Evolutionary conservation across 331 rosid species (phyloP).

Genomic region (Stylosanthes scabra): DNA sequence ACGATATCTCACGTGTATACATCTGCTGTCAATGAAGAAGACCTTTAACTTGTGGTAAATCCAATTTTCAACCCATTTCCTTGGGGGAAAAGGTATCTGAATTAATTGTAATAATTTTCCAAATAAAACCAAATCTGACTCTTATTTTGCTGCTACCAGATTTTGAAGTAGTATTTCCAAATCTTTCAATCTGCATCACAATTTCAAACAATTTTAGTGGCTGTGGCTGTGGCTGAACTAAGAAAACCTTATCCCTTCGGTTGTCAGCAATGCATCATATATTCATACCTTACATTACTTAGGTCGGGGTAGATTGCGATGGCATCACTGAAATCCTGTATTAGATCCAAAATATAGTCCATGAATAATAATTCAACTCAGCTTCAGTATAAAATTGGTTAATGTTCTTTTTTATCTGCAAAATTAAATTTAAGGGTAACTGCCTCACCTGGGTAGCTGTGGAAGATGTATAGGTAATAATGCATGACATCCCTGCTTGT

Average conservation of each 20-base stretch:
- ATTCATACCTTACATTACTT: slow-evolving; percentile 81
- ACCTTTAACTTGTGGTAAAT: slow-evolving; percentile 31
- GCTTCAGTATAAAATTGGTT: slow-evolving; percentile 5
- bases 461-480: slow-evolving; percentile 83
- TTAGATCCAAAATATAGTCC: slow-evolving; percentile 30
- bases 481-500: slow-evolving; percentile 91
- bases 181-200: slow-evolving; percentile 79
- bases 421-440: slow-evolving; percentile 23
- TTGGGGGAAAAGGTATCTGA: slow-evolving; percentile 1
- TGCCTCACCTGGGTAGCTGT: slow-evolving; percentile 78
- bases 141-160: slow-evolving; percentile 65
- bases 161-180: slow-evolving; percentile 69
- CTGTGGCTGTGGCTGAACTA: not conserved
- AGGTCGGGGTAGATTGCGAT: slow-evolving; percentile 84
- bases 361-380: slow-evolving; percentile 20
- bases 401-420: slow-evolving; percentile 1
- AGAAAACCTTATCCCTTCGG: not conserved
- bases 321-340: slow-evolving; percentile 86
- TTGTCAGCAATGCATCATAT: slow-evolving; percentile 47
- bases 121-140: slow-evolving; percentile 1
- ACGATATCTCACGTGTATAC: slow-evolving; percentile 25
- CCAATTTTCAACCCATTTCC: slow-evolving; percentile 23
- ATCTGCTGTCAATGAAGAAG: slow-evolving; percentile 6
- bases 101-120: slow-evolving; percentile 5
- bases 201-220: slow-evolving; percentile 23